phyloP scores from a whole-genome alignment of 371 early-diverging fungal species.

The Syncephalis plumigaleata region DNA sequence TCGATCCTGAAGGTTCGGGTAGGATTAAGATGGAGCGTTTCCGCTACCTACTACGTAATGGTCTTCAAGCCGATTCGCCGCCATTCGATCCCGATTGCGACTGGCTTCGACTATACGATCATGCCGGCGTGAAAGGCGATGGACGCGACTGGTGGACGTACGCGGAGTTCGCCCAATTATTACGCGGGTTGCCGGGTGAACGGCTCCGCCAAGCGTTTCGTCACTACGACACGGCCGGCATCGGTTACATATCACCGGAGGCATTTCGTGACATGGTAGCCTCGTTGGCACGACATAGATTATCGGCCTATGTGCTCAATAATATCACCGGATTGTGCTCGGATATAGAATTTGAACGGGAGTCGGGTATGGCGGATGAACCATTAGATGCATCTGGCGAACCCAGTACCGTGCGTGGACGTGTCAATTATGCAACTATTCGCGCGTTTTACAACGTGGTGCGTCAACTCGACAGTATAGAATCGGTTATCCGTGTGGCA shows the following conservation, averaged over 20 bases:
- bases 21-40: slow-evolving; percentile 47
- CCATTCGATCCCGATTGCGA: slow-evolving; percentile 59
- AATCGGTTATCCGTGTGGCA: slow-evolving; percentile 35
- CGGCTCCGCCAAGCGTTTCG: slow-evolving; percentile 66
- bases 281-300: slow-evolving; percentile 44
- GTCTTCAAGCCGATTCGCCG: slow-evolving; percentile 32
- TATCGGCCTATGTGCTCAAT: slow-evolving; percentile 45
- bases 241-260: slow-evolving; percentile 45
- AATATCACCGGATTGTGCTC: slow-evolving; percentile 13
- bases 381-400: slow-evolving; percentile 15
- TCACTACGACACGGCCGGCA: slow-evolving; percentile 39
- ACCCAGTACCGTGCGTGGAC: slow-evolving; percentile 9
- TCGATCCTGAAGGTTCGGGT: slow-evolving; percentile 39
- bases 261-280: slow-evolving; percentile 44
- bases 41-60: slow-evolving; percentile 36
- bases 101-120: slow-evolving; percentile 39
- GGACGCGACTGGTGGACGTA: slow-evolving; percentile 37
- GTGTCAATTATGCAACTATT: slow-evolving; percentile 38
- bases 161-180: slow-evolving; percentile 63
- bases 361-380: too few species aligned
- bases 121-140: slow-evolving; percentile 29
- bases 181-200: slow-evolving; percentile 61
- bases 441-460: slow-evolving; percentile 60
- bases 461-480: slow-evolving; percentile 53
- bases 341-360: too few species aligned